A percentile compares a stretch with the other conserved stretches of the same genome.
Conservation (phyloP, 176 grass and related monocot species). For the Guadua angustifolia region DNA sequence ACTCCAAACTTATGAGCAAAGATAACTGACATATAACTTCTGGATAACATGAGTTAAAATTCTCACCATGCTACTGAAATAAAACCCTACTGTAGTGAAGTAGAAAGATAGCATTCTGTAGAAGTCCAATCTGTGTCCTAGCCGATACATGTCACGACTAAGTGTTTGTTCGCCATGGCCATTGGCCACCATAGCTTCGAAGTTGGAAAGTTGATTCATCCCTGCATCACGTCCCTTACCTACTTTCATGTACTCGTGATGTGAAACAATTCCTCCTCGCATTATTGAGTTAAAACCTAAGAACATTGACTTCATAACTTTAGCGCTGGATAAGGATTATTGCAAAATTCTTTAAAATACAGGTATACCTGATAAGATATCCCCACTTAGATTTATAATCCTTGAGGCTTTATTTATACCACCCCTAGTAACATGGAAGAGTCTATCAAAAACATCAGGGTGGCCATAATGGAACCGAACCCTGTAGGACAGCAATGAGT, state of each 20-base stretch:
- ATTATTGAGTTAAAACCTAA: conserved; percentile 92
- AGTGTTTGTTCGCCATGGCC: conserved; percentile 96
- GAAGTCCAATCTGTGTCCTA: conserved; percentile 94
- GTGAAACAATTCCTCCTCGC: conserved; percentile 78
- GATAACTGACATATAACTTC: too few relatives aligned
- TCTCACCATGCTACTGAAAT: conserved; percentile 98
- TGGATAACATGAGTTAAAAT: conserved; percentile 1
- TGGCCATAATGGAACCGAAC: conserved; percentile 97
- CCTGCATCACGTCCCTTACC: conserved; percentile 95
- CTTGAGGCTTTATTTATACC: conserved; percentile 95
- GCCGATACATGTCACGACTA: conserved; percentile 85
- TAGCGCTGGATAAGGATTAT: conserved; percentile 10
- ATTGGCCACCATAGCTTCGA: conserved; percentile 86
- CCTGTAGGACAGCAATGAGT: conserved; percentile 47
- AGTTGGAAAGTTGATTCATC: conserved; percentile 92
- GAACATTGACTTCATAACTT: conserved; percentile 40
- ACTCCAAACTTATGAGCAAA: too few relatives aligned
- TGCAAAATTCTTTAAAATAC: conserved; percentile 2
- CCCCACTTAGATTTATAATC: conserved; percentile 88
- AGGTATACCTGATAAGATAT: conserved; percentile 86
- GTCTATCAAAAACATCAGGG: conserved; percentile 96
- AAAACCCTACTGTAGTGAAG: conserved; percentile 89
- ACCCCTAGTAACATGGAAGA: conserved; percentile 96
- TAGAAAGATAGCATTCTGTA: conserved; percentile 94
- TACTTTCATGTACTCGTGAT: conserved; percentile 97